A percentile compares a stretch with the other conserved stretches of the same genome.
Conservation (phyloP, 164 flowering plant species). For the Aristolochia fimbriata region DNA sequence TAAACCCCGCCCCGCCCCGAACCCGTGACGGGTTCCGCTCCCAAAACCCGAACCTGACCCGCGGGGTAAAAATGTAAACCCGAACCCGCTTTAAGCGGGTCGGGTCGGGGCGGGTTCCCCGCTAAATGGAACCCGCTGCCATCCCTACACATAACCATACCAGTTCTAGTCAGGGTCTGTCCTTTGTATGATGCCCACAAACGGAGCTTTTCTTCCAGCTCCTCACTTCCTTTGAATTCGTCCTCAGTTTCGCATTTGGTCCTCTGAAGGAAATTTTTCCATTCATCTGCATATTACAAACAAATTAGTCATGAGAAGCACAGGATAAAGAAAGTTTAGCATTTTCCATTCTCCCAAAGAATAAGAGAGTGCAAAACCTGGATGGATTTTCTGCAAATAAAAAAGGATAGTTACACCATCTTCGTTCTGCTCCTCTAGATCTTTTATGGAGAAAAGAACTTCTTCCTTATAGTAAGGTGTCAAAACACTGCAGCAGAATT, state of each 20-base stretch:
- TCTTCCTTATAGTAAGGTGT: slow-evolving; percentile 93
- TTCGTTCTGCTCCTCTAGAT: slow-evolving; percentile 68
- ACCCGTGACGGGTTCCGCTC: too few species aligned
- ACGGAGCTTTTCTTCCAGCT: slow-evolving; percentile 64
- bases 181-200: slow-evolving; percentile 98
- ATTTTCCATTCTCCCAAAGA: too few species aligned
- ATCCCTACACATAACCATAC: too few species aligned
- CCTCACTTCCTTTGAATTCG: slow-evolving; percentile 40
- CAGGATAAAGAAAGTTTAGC: too few species aligned
- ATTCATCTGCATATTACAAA: slow-evolving; percentile 52
- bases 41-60: too few species aligned
- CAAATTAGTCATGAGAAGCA: too few species aligned
- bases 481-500: slow-evolving; percentile 49
- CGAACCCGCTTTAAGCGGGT: too few species aligned
- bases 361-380: slow-evolving; percentile 36
- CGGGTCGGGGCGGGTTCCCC: too few species aligned
- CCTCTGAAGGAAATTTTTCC: slow-evolving; percentile 86
- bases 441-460: slow-evolving; percentile 71
- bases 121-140: too few species aligned
- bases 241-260: slow-evolving; percentile 47
- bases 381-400: slow-evolving; percentile 91
- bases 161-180: slow-evolving; percentile 87
- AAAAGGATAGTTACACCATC: slow-evolving; percentile 96
- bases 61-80: too few species aligned
- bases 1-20: too few species aligned